These are phyloP conservation scores for Pichia cactophila DNA, from an alignment of 1,139 yeast species.

Conservation along the genomic window DNA sequence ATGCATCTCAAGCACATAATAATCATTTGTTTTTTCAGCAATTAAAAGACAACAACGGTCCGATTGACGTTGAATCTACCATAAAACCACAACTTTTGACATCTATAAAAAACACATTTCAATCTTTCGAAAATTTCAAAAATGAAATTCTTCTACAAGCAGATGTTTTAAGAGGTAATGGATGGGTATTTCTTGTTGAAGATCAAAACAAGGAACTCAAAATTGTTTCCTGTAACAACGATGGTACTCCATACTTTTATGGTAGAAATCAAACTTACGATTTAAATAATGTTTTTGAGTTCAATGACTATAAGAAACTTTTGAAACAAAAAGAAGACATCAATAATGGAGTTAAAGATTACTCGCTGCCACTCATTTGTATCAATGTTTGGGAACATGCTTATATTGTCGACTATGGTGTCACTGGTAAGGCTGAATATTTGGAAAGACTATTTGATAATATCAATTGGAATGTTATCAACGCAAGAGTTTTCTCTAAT, in stretches of 20 bases:
- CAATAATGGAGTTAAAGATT: conserved; percentile 45
- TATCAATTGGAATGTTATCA: conserved; percentile 82
- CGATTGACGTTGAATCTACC: conserved; percentile 20
- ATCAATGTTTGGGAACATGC: conserved; percentile 87
- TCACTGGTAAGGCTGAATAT: conserved; percentile 65
- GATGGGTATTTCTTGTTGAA: conserved; percentile 88
- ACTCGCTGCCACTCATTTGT: conserved; percentile 70
- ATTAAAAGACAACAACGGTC: conserved; percentile 34
- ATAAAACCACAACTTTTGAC: conserved; percentile 27
- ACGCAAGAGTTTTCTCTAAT: conserved; percentile 42
- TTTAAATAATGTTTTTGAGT: conserved; percentile 62
- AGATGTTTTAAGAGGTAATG: conserved; percentile 55
- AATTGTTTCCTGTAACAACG: conserved; percentile 62
- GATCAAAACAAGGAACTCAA: conserved; percentile 57
- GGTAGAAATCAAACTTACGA: conserved; percentile 72
- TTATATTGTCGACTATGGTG: conserved; percentile 75
- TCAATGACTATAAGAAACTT: conserved; percentile 43
- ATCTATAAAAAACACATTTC: conserved; percentile 32
- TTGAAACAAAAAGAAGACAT: conserved; percentile 41
- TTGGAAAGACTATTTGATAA: conserved; percentile 70
- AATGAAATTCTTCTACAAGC: conserved; percentile 49
- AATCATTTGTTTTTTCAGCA: conserved; percentile 85
- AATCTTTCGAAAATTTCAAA: conserved; percentile 46
- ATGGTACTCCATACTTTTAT: conserved; percentile 85
- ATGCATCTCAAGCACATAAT: conserved; percentile 87